Evolutionary conservation across 768 basidiomycete genomes (phyloP).

Genomic region (Pisolithus microcarpus): DNA sequence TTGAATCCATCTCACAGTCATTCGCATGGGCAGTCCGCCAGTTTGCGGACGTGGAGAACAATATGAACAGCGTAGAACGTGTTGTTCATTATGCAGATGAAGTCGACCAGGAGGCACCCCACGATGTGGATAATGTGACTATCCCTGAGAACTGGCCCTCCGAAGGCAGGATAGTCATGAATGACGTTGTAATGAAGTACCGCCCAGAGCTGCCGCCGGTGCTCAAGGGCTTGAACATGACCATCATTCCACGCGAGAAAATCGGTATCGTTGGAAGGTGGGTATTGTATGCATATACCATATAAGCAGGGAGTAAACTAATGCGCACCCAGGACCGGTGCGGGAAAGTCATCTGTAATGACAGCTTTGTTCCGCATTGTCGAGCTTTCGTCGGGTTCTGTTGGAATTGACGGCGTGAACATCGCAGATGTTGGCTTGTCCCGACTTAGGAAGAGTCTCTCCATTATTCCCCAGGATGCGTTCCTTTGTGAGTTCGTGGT

Average conservation of each 20-base stretch:
- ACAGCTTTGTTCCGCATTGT: slow-evolving; percentile 81
- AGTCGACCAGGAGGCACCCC: slow-evolving; percentile 77
- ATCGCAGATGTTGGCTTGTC: slow-evolving; percentile 73
- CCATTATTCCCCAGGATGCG: slow-evolving; percentile 79
- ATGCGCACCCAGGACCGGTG: slow-evolving; percentile 52
- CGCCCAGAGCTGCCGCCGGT: slow-evolving; percentile 85
- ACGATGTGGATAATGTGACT: slow-evolving; percentile 53
- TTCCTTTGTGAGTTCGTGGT: slow-evolving; percentile 33
- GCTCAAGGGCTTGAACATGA: slow-evolving; percentile 73
- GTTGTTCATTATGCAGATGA: slow-evolving; percentile 74
- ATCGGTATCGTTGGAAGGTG: slow-evolving; percentile 80
- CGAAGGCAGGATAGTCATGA: slow-evolving; percentile 65
- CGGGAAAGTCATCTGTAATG: slow-evolving; percentile 88
- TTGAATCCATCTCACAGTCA: slow-evolving; percentile 27
- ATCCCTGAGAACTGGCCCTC: slow-evolving; percentile 68
- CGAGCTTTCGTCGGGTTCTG: slow-evolving; percentile 68
- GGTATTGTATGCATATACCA: slow-evolving; percentile 8
- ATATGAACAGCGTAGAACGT: slow-evolving; percentile 89
- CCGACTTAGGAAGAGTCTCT: slow-evolving; percentile 59
- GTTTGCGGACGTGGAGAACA: slow-evolving; percentile 81
- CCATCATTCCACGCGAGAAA: slow-evolving; percentile 72
- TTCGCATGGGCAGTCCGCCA: slow-evolving; percentile 76
- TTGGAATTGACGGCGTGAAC: slow-evolving; percentile 78
- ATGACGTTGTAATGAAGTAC: slow-evolving; percentile 72
- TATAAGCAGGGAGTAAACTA: background rate